These are phyloP conservation scores for Citrus mangshanensis DNA, from an alignment of 345 rosid species.

Conservation along the genomic window DNA sequence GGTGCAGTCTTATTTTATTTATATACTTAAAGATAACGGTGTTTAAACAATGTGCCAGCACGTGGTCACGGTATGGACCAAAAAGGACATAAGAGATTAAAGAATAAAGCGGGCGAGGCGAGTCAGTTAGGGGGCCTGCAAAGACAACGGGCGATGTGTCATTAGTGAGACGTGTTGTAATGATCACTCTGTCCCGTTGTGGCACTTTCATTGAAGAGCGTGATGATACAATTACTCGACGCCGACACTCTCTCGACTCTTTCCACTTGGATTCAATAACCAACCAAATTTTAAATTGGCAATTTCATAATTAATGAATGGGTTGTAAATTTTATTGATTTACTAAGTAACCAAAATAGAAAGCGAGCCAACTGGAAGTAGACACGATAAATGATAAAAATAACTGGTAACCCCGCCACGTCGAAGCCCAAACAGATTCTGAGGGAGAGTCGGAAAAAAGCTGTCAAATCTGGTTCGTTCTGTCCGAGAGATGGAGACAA, in stretches of 20 bases:
- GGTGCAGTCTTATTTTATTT: not conserved
- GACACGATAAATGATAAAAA: not conserved
- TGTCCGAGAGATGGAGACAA: conserved; percentile 2
- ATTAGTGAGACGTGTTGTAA: not conserved
- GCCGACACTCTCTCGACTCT: too few relatives aligned
- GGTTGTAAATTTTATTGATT: not conserved
- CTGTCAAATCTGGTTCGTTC: not conserved
- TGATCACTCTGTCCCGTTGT: not conserved
- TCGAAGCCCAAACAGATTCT: too few relatives aligned
- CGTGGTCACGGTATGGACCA: not conserved
- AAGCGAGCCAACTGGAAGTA: not conserved
- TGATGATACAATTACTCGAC: not conserved
- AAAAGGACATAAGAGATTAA: not conserved
- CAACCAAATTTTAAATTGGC: not conserved
- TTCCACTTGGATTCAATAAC: too few relatives aligned
- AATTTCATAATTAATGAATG: not conserved
- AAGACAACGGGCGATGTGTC: not conserved
- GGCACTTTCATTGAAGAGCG: not conserved
- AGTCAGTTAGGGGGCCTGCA: not conserved
- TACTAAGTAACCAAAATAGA: not conserved
- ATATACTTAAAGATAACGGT: too few relatives aligned
- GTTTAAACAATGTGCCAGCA: not conserved
- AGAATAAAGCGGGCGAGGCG: not conserved
- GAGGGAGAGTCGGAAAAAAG: too few relatives aligned
- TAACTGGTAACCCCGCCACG: not conserved